phyloP scores from a whole-genome alignment of 208 protist species.

The Acanthamoeba royreba region DNA sequence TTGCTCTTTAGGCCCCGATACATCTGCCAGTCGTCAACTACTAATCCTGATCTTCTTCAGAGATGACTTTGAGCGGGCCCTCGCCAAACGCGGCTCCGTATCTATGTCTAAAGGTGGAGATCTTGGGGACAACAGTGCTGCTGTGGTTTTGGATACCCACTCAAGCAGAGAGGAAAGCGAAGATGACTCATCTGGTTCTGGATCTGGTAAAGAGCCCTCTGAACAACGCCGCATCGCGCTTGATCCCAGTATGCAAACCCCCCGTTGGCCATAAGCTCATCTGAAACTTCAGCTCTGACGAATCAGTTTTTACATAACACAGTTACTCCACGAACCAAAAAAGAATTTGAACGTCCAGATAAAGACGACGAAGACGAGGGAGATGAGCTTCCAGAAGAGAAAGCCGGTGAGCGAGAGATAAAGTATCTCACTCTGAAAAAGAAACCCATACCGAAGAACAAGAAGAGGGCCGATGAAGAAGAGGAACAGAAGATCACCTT shows the following conservation, averaged over 20 bases:
- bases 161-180: too few relatives aligned
- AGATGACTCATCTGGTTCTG: too few relatives aligned
- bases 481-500: conserved; percentile 15
- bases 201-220: too few relatives aligned
- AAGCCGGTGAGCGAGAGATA: neutral
- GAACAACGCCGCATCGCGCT: too few relatives aligned
- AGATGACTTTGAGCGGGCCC: neutral
- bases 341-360: neutral
- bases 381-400: neutral
- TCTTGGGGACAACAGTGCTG: too few relatives aligned
- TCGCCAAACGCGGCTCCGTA: neutral
- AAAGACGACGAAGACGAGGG: neutral
- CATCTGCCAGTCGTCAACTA: neutral
- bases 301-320: too few relatives aligned
- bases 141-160: too few relatives aligned
- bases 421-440: conserved; percentile 17
- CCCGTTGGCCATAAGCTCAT: too few relatives aligned
- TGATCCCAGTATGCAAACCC: neutral
- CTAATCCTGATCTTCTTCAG: neutral
- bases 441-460: neutral
- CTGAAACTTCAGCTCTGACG: too few relatives aligned
- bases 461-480: neutral
- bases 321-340: neutral
- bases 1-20: neutral
- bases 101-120: too few relatives aligned